phyloP scores from a whole-genome alignment of 2,329 filamentous ascomycete species.

The Lithohypha guttulata region DNA sequence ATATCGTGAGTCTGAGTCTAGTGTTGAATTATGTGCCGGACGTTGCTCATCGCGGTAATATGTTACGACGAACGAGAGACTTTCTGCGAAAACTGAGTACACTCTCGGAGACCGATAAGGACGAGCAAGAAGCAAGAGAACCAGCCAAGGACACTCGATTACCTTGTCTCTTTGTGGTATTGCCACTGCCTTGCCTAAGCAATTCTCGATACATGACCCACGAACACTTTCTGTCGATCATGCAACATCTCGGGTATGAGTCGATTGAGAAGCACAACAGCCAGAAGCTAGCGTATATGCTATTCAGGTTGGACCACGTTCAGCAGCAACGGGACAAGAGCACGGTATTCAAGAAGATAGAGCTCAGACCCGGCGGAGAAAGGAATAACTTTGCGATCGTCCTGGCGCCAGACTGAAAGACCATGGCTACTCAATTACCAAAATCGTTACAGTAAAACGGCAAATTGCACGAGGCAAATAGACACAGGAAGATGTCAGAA shows the following conservation, averaged over 20 bases:
- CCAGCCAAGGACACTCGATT: no score
- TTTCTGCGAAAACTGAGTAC: constrained; percentile 47
- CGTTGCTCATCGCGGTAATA: constrained; percentile 62
- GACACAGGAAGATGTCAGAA: no score
- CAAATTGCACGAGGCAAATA: no score
- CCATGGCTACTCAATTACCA: no score
- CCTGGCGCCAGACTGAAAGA: constrained; percentile 35
- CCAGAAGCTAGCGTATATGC: constrained; percentile 14
- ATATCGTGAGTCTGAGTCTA: constrained; percentile 82
- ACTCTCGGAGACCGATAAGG: constrained; percentile 5
- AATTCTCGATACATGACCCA: constrained; percentile 88
- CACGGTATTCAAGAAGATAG: constrained; percentile 55
- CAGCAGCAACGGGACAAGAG: constrained; percentile 14
- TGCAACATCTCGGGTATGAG: constrained; percentile 63
- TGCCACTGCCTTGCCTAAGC: constrained; percentile 75
- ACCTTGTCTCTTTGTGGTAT: constrained; percentile 73
- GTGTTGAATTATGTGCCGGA: constrained; percentile 92
- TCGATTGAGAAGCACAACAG: constrained; percentile 10
- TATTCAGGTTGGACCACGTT: constrained; percentile 4
- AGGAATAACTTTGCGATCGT: constrained; percentile 90
- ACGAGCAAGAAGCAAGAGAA: constrained; percentile 19
- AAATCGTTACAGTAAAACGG: no score
- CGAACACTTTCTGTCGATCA: constrained; percentile 56
- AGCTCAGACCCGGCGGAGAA: constrained; percentile 61
- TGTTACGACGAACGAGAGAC: constrained; percentile 64